phyloP scores from a whole-genome alignment of 768 basidiomycete species.

The Galerina sulciceps region DNA sequence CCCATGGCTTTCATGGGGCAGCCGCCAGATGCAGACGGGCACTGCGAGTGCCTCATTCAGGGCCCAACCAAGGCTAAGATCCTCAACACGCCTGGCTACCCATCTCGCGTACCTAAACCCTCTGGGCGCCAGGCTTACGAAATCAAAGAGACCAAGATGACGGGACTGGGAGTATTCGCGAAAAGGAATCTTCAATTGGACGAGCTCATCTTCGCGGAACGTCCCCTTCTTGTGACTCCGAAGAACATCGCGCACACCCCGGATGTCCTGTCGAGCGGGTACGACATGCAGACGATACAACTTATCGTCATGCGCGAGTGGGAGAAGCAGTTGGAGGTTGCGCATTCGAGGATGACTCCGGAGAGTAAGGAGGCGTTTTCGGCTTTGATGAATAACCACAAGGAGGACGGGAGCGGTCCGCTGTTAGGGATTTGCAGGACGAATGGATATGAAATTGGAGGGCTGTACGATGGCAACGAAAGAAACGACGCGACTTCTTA shows the following conservation, averaged over 20 bases:
- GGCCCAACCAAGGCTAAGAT: neutral
- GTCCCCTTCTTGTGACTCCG: conserved; percentile 12
- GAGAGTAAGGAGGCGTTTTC: conserved; percentile 20
- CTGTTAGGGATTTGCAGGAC: conserved; percentile 31
- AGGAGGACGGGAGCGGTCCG: conserved; percentile 34
- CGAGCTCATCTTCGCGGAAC: conserved; percentile 14
- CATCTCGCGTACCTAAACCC: neutral
- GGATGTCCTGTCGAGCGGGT: neutral
- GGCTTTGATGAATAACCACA: conserved; percentile 29
- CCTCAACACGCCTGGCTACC: neutral
- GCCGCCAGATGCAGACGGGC: conserved; percentile 4
- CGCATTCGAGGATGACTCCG: neutral
- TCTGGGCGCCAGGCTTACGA: neutral
- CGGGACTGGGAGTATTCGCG: conserved; percentile 9
- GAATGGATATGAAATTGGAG: conserved; percentile 20
- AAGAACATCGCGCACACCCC: neutral
- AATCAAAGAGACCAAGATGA: neutral
- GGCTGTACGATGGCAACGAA: neutral
- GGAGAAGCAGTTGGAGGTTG: neutral
- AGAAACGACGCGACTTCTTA: conserved; percentile 1
- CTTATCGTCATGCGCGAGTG: neutral
- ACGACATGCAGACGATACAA: neutral
- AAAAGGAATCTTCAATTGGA: neutral
- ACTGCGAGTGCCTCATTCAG: conserved; percentile 4
- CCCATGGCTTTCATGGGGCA: neutral